A percentile compares a stretch with the other conserved stretches of the same genome.
Conservation (phyloP, 352 stramenopile species). For the Phytophthora pistaciae region DNA sequence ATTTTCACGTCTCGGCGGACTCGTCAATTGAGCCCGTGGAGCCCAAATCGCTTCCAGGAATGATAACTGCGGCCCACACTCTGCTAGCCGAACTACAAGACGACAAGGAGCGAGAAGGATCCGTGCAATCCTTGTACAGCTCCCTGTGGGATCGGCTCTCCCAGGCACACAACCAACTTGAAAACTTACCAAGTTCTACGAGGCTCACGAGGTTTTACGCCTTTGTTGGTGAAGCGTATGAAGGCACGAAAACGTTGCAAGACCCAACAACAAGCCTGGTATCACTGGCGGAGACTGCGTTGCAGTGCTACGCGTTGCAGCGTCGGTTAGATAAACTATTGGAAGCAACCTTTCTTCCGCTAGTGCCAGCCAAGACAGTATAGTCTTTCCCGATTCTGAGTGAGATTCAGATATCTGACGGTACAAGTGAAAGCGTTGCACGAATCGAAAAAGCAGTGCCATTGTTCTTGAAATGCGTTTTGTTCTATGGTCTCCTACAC, state of each 20-base stretch:
- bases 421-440: too few relatives aligned
- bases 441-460: too few relatives aligned
- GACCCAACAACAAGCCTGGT: neutral
- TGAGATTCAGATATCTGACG: too few relatives aligned
- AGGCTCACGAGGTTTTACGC: neutral
- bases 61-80: neutral
- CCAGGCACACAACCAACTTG: neutral
- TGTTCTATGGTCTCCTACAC: too few relatives aligned
- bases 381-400: too few relatives aligned
- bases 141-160: neutral
- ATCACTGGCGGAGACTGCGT: neutral
- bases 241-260: neutral
- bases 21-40: neutral
- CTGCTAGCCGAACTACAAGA: neutral
- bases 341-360: neutral
- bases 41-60: neutral
- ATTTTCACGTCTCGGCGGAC: neutral
- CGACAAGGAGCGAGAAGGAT: neutral
- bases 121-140: neutral
- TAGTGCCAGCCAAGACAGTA: neutral
- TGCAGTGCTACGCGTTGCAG: conserved; percentile 1
- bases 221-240: neutral
- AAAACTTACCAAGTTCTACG: neutral
- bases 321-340: neutral
- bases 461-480: too few relatives aligned